Evolutionary conservation across 2,329 filamentous ascomycete species (phyloP).

Genomic region (Phoma sp.): DNA sequence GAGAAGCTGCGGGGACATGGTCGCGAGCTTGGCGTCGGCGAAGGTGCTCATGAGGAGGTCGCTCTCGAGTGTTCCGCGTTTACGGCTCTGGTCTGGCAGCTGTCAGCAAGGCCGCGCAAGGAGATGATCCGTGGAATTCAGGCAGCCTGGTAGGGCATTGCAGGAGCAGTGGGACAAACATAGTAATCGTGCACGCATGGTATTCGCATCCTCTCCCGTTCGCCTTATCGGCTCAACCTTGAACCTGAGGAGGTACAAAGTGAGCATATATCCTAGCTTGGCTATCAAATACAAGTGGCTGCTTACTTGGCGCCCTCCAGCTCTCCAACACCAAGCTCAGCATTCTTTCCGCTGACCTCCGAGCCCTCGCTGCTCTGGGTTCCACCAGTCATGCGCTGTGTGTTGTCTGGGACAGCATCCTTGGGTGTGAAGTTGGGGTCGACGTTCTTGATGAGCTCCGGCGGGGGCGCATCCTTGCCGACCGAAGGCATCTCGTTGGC

Average conservation of each 20-base stretch:
- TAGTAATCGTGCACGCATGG: constrained; percentile 85
- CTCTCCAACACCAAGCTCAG: constrained; percentile 42
- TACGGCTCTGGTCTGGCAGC: constrained; percentile 85
- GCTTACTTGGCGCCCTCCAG: constrained; percentile 51
- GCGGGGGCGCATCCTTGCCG: constrained; percentile 62
- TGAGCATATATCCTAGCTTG: constrained; percentile 71
- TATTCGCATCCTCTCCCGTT: constrained; percentile 80
- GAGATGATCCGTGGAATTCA: not conserved
- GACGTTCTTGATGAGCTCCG: constrained; percentile 64
- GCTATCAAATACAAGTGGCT: constrained; percentile 70
- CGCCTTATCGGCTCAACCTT: constrained; percentile 88
- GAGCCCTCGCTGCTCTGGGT: constrained; percentile 58
- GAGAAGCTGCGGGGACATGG: constrained; percentile 76
- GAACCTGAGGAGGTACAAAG: constrained; percentile 66
- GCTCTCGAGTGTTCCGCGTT: constrained; percentile 92
- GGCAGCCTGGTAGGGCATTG: constrained; percentile 1
- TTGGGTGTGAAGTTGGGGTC: constrained; percentile 63
- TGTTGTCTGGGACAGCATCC: constrained; percentile 66
- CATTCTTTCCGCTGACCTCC: constrained; percentile 36
- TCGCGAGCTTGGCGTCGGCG: constrained; percentile 75
- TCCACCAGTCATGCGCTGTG: constrained; percentile 69
- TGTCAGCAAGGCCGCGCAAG: constrained; percentile 15
- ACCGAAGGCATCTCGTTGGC: constrained; percentile 67
- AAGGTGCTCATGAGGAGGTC: constrained; percentile 97
- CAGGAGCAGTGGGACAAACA: constrained; percentile 56